These are phyloP conservation scores for Penicillium sp. DNA, from an alignment of 2,329 filamentous ascomycete genomes.

Conservation along the genomic window DNA sequence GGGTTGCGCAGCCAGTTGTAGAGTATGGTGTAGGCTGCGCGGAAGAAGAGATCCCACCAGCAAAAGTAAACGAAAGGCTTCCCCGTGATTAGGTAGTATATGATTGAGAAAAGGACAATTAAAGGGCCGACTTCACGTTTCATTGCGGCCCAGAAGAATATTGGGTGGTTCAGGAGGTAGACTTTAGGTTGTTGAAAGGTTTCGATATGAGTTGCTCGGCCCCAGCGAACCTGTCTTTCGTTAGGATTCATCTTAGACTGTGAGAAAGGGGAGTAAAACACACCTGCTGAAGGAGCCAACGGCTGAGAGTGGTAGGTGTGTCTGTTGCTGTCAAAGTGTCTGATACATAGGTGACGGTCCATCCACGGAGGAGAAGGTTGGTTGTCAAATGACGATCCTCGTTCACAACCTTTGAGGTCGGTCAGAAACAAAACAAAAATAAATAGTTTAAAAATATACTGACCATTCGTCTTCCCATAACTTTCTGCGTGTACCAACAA, in stretches of 20 bases:
- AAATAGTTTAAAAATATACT: not conserved
- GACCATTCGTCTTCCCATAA: constrained; percentile 31
- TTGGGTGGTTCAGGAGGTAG: constrained; percentile 30
- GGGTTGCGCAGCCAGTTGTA: constrained; percentile 30
- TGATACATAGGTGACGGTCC: constrained; percentile 32
- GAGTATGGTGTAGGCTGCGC: constrained; percentile 24
- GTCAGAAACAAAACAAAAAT: too few relatives aligned
- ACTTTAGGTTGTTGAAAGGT: constrained; percentile 31
- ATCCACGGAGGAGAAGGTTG: constrained; percentile 30
- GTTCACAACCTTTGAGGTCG: constrained; percentile 27
- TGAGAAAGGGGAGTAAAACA: too few relatives aligned
- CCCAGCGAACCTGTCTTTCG: constrained; percentile 32
- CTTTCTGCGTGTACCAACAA: constrained; percentile 35
- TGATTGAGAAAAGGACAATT: constrained; percentile 24
- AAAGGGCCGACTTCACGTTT: constrained; percentile 28
- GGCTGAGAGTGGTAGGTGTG: constrained; percentile 30
- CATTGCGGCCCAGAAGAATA: constrained; percentile 33
- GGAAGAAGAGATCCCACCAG: constrained; percentile 24
- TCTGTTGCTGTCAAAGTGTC: constrained; percentile 34
- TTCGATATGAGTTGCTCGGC: constrained; percentile 35
- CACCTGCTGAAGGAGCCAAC: constrained; percentile 30
- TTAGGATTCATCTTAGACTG: not conserved
- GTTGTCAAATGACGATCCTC: constrained; percentile 39
- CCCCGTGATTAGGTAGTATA: constrained; percentile 29
- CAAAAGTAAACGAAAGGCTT: constrained; percentile 25